phyloP scores from a whole-genome alignment of 495 filamentous ascomycete genomes.

The Cercophora scortea region DNA sequence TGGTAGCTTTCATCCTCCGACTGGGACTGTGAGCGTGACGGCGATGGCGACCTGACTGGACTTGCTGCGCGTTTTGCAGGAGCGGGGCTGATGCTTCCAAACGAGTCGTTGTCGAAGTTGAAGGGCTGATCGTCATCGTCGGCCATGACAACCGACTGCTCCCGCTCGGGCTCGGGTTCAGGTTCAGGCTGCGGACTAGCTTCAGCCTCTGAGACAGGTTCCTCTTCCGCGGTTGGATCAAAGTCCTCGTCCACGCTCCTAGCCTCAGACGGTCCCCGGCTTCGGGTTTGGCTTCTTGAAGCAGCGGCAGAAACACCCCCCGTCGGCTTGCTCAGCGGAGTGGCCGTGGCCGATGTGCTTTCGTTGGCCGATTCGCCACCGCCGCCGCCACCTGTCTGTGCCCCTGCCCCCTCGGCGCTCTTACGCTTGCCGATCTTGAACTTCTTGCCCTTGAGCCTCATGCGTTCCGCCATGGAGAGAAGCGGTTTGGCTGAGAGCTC shows the following conservation, averaged over 20 bases:
- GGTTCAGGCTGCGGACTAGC: background rate
- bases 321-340: no score
- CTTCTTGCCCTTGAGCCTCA: constrained; percentile 35
- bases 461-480: constrained; percentile 40
- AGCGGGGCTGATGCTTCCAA: background rate
- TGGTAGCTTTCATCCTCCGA: no score
- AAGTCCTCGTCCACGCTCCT: constrained; percentile 17
- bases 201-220: constrained; percentile 6
- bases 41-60: background rate
- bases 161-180: background rate
- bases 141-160: background rate
- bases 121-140: background rate
- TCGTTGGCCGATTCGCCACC: no score
- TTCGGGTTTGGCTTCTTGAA: no score
- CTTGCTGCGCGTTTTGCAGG: background rate
- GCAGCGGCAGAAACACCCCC: no score
- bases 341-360: no score
- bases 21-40: background rate
- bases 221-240: constrained; percentile 19
- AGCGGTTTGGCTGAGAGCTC: constrained; percentile 12
- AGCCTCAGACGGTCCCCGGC: background rate
- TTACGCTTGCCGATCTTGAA: constrained; percentile 31
- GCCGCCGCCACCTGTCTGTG: background rate
- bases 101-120: no score
- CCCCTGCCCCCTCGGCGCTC: background rate